A percentile compares a stretch with the other conserved stretches of the same genome.
These are phyloP conservation scores for Phialocephala sp. DNA, from an alignment of 2,329 filamentous ascomycete species.

Conservation along the genomic window DNA sequence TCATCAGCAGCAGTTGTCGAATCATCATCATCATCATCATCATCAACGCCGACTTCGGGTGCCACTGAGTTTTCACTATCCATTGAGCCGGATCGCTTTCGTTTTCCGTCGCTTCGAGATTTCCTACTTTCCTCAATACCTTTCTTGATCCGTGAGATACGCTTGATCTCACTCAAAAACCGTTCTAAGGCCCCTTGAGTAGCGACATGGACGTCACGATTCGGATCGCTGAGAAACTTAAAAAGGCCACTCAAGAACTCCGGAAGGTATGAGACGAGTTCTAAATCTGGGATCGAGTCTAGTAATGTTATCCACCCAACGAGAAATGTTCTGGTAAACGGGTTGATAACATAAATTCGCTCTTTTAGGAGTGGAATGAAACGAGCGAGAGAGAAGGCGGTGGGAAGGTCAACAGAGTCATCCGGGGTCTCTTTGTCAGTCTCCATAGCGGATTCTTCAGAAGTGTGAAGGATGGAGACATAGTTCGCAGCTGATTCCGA, in stretches of 20 bases:
- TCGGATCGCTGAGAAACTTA: conserved; percentile 89
- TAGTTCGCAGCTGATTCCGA: conserved; percentile 95
- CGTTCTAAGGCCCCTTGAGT: conserved; percentile 89
- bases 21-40: conserved; percentile 64
- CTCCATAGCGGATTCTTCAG: conserved; percentile 56
- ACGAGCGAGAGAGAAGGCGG: conserved; percentile 86
- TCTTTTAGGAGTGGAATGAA: conserved; percentile 96
- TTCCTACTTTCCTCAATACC: conserved; percentile 87
- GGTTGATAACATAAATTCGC: conserved; percentile 91
- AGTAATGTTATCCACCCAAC: conserved; percentile 95
- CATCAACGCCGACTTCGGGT: conserved; percentile 64
- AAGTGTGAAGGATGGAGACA: conserved; percentile 80
- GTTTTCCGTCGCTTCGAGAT: conserved; percentile 63
- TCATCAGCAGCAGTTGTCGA: conserved; percentile 63
- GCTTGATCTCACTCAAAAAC: conserved; percentile 91
- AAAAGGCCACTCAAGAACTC: conserved; percentile 90
- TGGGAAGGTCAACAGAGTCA: conserved; percentile 64
- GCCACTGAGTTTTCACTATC: conserved; percentile 63
- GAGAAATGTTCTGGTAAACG: conserved; percentile 92
- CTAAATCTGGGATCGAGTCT: conserved; percentile 95
- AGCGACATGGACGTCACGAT: conserved; percentile 91
- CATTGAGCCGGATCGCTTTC: conserved; percentile 71
- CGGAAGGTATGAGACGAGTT: conserved; percentile 90
- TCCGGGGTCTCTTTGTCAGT: conserved; percentile 53
- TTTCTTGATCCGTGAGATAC: conserved; percentile 90